A percentile compares a stretch with the other conserved stretches of the same genome.
Conservation (phyloP, 306 rosid species). For the Astragalus membranaceus region DNA sequence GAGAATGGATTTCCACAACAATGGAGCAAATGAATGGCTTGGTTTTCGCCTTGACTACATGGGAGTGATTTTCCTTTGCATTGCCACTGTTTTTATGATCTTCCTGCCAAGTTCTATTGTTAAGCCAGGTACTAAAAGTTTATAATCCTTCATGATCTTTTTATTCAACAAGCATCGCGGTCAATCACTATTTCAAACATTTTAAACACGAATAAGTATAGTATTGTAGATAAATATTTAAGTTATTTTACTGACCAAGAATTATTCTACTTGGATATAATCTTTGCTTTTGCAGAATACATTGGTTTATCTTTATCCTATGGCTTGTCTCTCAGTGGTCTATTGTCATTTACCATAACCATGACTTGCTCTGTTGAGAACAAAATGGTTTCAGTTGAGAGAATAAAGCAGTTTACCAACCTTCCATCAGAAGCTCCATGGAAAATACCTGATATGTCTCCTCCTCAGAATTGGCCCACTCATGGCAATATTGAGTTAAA, state of each 20-base stretch:
- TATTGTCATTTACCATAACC: constrained; percentile 48
- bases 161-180: background rate
- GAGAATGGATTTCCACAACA: constrained; percentile 84
- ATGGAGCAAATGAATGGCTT: constrained; percentile 83
- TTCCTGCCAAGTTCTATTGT: constrained; percentile 59
- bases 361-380: constrained; percentile 70
- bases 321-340: constrained; percentile 62
- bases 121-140: constrained; percentile 55
- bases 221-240: background rate
- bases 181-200: no score
- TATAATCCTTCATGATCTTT: background rate
- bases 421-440: constrained; percentile 78
- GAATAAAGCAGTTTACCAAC: constrained; percentile 61
- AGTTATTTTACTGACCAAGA: background rate
- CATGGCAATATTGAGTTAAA: constrained; percentile 55
- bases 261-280: background rate
- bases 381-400: constrained; percentile 83
- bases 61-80: constrained; percentile 60
- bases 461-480: constrained; percentile 73
- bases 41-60: constrained; percentile 68
- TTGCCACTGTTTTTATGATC: constrained; percentile 66
- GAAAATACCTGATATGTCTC: constrained; percentile 44
- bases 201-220: background rate
- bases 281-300: constrained; percentile 44
- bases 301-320: constrained; percentile 82